Conservation (phyloP, 208 protist species). For the Tritrichomonas foetus region DNA sequence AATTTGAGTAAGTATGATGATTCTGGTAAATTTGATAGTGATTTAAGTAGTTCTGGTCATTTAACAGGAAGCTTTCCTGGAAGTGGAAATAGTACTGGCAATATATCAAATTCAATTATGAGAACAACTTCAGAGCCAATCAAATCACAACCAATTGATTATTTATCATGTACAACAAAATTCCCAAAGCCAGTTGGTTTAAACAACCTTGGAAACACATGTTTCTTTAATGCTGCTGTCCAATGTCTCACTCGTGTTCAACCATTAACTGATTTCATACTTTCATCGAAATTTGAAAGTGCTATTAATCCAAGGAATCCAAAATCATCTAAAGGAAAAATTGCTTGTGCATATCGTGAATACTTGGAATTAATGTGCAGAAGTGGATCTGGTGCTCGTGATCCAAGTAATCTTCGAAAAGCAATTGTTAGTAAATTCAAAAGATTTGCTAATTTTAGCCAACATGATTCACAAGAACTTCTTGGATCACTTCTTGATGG, state of each 20-base stretch:
- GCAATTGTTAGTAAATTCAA: neutral
- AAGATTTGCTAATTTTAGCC: neutral
- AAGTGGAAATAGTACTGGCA: too few species aligned
- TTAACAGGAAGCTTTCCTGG: too few species aligned
- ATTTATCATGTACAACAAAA: neutral
- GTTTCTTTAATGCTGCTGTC: neutral
- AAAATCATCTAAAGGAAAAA: neutral
- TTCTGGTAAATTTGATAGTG: too few species aligned
- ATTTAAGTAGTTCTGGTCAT: too few species aligned
- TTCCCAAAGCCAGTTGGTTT: neutral
- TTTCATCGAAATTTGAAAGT: neutral
- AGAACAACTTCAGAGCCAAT: neutral
- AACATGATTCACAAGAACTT: conserved; percentile 51
- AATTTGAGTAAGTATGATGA: too few species aligned
- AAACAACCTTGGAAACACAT: neutral
- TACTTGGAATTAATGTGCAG: neutral
- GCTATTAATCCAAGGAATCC: neutral
- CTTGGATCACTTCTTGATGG: conserved; percentile 70
- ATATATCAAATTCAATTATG: too few species aligned
- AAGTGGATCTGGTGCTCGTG: neutral
- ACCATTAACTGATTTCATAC: neutral
- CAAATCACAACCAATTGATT: neutral
- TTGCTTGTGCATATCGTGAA: neutral
- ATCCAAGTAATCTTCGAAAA: neutral
- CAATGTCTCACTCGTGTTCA: neutral